phyloP scores from a whole-genome alignment of 768 basidiomycete genomes.

The Auriscalpium microsporum region DNA sequence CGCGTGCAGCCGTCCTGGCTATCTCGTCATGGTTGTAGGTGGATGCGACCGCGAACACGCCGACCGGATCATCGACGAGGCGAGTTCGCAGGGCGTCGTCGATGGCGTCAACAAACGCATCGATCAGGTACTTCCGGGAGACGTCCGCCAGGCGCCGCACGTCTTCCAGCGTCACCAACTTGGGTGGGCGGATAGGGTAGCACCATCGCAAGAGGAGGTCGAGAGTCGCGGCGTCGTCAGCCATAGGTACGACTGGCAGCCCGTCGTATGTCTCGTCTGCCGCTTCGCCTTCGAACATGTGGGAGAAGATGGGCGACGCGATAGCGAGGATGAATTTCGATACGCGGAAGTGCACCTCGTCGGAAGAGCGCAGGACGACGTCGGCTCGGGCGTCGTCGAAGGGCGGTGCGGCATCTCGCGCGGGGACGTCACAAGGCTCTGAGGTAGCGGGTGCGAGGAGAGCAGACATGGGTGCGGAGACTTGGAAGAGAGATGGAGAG shows the following conservation, averaged over 20 bases:
- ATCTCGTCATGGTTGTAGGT: background rate
- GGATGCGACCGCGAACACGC: background rate
- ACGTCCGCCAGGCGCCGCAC: background rate
- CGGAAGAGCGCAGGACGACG: conserved; percentile 7
- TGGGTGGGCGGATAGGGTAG: background rate
- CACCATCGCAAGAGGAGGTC: background rate
- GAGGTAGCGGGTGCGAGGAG: too few species aligned
- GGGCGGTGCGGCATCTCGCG: background rate
- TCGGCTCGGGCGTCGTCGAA: conserved; percentile 1
- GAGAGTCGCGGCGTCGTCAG: background rate
- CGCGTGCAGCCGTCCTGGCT: background rate
- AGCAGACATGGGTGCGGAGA: too few species aligned
- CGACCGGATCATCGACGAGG: background rate
- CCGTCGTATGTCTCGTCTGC: background rate
- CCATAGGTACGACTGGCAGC: background rate
- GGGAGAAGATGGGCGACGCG: background rate
- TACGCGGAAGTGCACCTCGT: conserved; percentile 3
- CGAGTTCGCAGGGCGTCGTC: background rate
- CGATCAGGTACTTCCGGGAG: background rate
- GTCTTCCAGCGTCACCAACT: background rate
- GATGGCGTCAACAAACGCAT: background rate
- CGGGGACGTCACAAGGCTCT: too few species aligned
- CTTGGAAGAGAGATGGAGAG: too few species aligned
- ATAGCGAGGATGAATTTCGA: conserved; percentile 1
- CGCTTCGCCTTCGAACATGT: too few species aligned